Evolutionary conservation across 371 early-diverging fungal genomes (phyloP).

Genomic region (Phascolomyces articulosus): DNA sequence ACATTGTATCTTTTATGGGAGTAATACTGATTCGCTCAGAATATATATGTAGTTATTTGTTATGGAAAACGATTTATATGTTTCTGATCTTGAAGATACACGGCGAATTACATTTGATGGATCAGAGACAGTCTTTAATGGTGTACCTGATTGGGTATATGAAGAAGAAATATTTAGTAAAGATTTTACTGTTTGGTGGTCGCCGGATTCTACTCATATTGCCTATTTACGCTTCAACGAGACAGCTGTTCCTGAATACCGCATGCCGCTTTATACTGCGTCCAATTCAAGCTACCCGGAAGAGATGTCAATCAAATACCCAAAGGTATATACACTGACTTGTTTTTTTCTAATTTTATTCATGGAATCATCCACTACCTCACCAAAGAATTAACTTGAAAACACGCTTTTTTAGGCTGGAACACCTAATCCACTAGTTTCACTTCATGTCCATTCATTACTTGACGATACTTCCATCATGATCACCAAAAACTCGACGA

Average conservation of each 20-base stretch:
- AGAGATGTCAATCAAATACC: slow-evolving; percentile 79
- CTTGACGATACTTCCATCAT: slow-evolving; percentile 30
- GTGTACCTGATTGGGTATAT: slow-evolving; percentile 97
- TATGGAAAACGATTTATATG: slow-evolving; percentile 84
- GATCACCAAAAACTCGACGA: slow-evolving; percentile 35
- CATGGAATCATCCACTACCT: too few species aligned
- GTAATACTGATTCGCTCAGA: too few species aligned
- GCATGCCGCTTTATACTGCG: slow-evolving; percentile 70
- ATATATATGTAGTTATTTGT: slow-evolving; percentile 69
- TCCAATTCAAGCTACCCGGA: slow-evolving; percentile 68
- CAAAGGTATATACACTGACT: slow-evolving; percentile 80
- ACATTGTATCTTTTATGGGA: too few species aligned
- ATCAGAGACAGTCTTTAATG: slow-evolving; percentile 84
- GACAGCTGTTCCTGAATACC: slow-evolving; percentile 78
- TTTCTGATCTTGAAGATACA: slow-evolving; percentile 68
- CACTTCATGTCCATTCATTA: slow-evolving; percentile 69
- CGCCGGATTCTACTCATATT: slow-evolving; percentile 79
- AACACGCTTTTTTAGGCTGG: too few species aligned
- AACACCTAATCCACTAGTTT: slow-evolving; percentile 81
- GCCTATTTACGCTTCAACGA: slow-evolving; percentile 91
- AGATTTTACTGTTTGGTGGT: slow-evolving; percentile 87
- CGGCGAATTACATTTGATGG: slow-evolving; percentile 88
- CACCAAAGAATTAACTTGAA: too few species aligned
- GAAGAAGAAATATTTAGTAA: slow-evolving; percentile 90
- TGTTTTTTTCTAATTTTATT: too few species aligned